Percentiles rank a stretch among this genome's conserved stretches.
Conservation (phyloP, 2,329 filamentous ascomycete species). For the Colletotrichum sp. region DNA sequence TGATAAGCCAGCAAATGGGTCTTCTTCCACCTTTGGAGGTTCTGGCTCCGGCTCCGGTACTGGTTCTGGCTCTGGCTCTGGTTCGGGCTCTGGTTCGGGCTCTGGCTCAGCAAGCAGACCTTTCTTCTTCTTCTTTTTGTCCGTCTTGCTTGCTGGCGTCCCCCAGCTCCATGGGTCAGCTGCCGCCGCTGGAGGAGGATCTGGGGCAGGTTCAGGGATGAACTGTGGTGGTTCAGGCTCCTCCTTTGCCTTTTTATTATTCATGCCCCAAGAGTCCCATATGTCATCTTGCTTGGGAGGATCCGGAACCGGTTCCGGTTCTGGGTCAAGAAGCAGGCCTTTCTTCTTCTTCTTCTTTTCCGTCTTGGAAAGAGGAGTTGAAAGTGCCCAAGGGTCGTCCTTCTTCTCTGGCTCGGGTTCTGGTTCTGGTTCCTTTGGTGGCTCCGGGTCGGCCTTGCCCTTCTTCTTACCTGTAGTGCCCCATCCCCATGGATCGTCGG, state of each 20-base stretch:
- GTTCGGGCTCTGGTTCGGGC: slow-evolving; percentile 24
- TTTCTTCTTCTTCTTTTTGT: slow-evolving; percentile 48
- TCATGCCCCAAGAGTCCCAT: slow-evolving; percentile 39
- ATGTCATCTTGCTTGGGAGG: slow-evolving; percentile 20
- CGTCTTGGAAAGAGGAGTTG: slow-evolving; percentile 35
- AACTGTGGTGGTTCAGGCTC: slow-evolving; percentile 23
- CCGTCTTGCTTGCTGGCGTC: slow-evolving; percentile 36
- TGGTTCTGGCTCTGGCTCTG: slow-evolving; percentile 23
- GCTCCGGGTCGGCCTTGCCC: slow-evolving; percentile 30
- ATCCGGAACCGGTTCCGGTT: slow-evolving; percentile 15
- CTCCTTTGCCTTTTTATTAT: slow-evolving; percentile 47
- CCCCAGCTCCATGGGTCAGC: slow-evolving; percentile 40
- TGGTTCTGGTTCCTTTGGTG: slow-evolving; percentile 27
- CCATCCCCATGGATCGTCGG: slow-evolving; percentile 34
- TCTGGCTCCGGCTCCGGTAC: slow-evolving; percentile 29
- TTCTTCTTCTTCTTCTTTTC: slow-evolving; percentile 44
- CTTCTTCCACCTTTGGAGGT: slow-evolving; percentile 31
- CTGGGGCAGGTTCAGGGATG: slow-evolving; percentile 27
- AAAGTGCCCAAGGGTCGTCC: slow-evolving; percentile 25
- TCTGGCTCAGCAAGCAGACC: slow-evolving; percentile 22
- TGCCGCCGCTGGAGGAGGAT: slow-evolving; percentile 29
- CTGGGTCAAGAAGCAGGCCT: slow-evolving; percentile 27
- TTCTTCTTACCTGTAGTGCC: slow-evolving; percentile 41
- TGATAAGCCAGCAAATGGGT: slow-evolving; percentile 32
- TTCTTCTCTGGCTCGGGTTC: slow-evolving; percentile 19